A percentile compares a stretch with the other conserved stretches of the same genome.
These are phyloP conservation scores for Leishmania braziliensis DNA, from an alignment of 208 protist species.

Conservation along the genomic window DNA sequence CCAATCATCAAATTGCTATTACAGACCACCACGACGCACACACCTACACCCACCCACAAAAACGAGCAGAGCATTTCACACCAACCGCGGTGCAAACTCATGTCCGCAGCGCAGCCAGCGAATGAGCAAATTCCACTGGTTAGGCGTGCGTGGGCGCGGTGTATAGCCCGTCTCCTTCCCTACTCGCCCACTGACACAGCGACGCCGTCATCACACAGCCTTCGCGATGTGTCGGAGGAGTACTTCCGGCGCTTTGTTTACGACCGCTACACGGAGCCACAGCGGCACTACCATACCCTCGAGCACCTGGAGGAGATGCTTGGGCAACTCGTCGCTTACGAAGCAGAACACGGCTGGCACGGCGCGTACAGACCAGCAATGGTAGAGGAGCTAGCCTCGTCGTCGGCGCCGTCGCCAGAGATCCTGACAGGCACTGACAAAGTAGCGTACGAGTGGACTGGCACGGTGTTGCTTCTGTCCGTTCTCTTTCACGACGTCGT, in stretches of 20 bases:
- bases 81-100: not conserved
- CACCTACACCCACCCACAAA: not conserved
- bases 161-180: conserved; percentile 27
- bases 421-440: not conserved
- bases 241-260: conserved; percentile 19
- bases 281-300: conserved; percentile 78
- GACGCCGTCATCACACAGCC: not conserved
- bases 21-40: not conserved
- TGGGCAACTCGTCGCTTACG: conserved; percentile 27
- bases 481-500: conserved; percentile 83
- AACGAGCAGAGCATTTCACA: not conserved
- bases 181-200: not conserved
- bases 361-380: conserved; percentile 19
- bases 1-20: not conserved
- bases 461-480: conserved; percentile 57
- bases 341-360: conserved; percentile 18
- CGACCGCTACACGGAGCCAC: conserved; percentile 60
- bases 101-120: not conserved
- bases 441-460: conserved; percentile 14
- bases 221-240: not conserved
- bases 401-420: not conserved
- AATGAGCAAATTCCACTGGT: conserved; percentile 13
- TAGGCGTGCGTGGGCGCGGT: conserved; percentile 31
- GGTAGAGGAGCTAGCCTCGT: not conserved
- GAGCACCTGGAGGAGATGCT: conserved; percentile 70